Percentiles rank a stretch among this genome's conserved stretches.
These are phyloP conservation scores for Salicornia ramosissima DNA, from an alignment of 148 eudicot species.

Conservation along the genomic window DNA sequence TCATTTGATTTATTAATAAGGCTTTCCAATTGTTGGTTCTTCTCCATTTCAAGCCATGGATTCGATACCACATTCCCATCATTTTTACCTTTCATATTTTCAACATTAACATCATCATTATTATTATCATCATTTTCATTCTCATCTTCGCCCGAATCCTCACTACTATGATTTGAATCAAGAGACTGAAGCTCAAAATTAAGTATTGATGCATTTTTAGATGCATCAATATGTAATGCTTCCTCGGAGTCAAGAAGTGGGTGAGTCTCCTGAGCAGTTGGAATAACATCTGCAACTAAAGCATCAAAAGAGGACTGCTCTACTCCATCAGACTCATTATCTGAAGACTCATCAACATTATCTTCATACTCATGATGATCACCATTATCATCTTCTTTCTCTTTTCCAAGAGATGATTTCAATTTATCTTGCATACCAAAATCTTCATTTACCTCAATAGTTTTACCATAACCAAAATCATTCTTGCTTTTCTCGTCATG, in stretches of 20 bases:
- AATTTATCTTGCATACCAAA: slow-evolving; percentile 7
- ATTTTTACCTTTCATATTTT: slow-evolving; percentile 20
- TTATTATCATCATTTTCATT: slow-evolving; percentile 19
- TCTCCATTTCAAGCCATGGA: slow-evolving; percentile 48
- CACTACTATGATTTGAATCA: slow-evolving; percentile 25
- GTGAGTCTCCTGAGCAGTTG: slow-evolving; percentile 42
- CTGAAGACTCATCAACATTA: slow-evolving; percentile 25
- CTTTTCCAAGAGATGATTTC: slow-evolving; percentile 2
- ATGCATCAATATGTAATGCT: slow-evolving; percentile 18
- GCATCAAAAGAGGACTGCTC: slow-evolving; percentile 44
- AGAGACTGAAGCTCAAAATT: slow-evolving; percentile 26
- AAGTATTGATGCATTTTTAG: slow-evolving; percentile 21
- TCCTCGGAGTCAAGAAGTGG: slow-evolving; percentile 42
- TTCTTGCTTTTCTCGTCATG: not conserved
- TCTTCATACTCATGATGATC: slow-evolving; percentile 19
- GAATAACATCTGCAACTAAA: slow-evolving; percentile 40
- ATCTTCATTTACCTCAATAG: slow-evolving; percentile 9
- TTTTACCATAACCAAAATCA: slow-evolving; percentile 10
- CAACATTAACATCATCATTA: slow-evolving; percentile 23
- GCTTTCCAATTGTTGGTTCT: slow-evolving; percentile 41
- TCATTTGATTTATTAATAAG: slow-evolving; percentile 36
- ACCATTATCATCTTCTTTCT: slow-evolving; percentile 23
- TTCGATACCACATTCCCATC: slow-evolving; percentile 23
- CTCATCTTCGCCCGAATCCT: slow-evolving; percentile 21
- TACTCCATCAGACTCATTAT: slow-evolving; percentile 32